Conservation (phyloP, 768 basidiomycete species). For the Lactifluus volemus region DNA sequence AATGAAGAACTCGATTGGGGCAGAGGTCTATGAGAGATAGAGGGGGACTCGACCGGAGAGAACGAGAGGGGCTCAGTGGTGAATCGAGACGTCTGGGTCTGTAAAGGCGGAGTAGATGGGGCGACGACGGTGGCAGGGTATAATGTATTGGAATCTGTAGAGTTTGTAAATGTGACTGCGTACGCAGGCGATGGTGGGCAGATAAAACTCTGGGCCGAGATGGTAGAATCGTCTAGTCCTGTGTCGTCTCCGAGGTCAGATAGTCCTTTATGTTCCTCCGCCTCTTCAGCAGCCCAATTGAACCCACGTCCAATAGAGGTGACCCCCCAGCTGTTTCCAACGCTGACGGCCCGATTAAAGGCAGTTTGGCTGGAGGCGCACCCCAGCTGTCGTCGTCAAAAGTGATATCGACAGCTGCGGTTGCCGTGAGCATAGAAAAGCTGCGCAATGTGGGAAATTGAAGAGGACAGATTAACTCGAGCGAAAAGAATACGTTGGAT, state of each 20-base stretch:
- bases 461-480: background rate
- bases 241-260: slow-evolving; percentile 8
- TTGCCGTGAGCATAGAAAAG: slow-evolving; percentile 45
- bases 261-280: slow-evolving; percentile 22
- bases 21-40: slow-evolving; percentile 23
- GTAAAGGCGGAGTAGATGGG: slow-evolving; percentile 10
- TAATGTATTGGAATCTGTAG: slow-evolving; percentile 21
- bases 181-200: slow-evolving; percentile 17
- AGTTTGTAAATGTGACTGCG: slow-evolving; percentile 6
- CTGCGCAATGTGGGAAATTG: background rate
- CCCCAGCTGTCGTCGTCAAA: slow-evolving; percentile 67
- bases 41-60: slow-evolving; percentile 25
- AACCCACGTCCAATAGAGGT: slow-evolving; percentile 80
- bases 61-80: slow-evolving; percentile 25
- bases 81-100: slow-evolving; percentile 15
- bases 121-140: slow-evolving; percentile 21
- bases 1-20: slow-evolving; percentile 16
- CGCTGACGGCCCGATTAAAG: slow-evolving; percentile 55
- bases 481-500: background rate
- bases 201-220: slow-evolving; percentile 1
- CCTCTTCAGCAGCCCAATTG: slow-evolving; percentile 45
- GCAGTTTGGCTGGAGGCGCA: slow-evolving; percentile 34
- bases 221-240: slow-evolving; percentile 7
- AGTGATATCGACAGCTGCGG: slow-evolving; percentile 45
- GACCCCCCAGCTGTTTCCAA: slow-evolving; percentile 76